Evolutionary conservation across 73 alveolate species (phyloP).

Genomic region (Blepharisma stoltei): DNA sequence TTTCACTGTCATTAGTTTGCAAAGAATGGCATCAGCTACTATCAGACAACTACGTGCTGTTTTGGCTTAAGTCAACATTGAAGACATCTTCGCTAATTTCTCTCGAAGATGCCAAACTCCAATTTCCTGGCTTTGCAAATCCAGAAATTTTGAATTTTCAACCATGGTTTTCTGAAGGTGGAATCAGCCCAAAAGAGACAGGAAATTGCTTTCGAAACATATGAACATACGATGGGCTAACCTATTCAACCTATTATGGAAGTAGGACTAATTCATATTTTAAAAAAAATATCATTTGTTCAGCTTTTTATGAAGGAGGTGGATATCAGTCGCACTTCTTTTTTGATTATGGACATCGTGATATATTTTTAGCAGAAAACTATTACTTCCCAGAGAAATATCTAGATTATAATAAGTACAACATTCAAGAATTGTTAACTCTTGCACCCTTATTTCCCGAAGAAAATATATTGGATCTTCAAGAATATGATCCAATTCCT

Average conservation of each 20-base stretch:
- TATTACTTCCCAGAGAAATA: neutral
- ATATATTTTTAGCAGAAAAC: neutral
- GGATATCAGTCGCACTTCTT: neutral
- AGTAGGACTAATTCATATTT: neutral
- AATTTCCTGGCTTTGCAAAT: no score
- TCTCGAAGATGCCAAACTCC: no score
- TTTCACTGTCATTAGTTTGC: no score
- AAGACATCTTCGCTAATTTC: no score
- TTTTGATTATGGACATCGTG: neutral
- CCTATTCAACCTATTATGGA: constrained; percentile 5
- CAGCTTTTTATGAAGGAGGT: neutral
- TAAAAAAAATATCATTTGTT: neutral
- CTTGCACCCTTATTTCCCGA: neutral
- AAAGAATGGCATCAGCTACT: no score
- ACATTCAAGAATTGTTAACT: neutral
- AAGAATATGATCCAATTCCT: neutral
- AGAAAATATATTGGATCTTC: neutral
- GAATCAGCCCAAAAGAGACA: neutral
- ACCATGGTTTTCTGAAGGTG: neutral
- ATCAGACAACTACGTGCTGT: no score
- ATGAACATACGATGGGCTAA: neutral
- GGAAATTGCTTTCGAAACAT: neutral
- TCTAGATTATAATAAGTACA: neutral
- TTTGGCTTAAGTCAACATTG: no score
- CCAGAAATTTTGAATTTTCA: neutral